Evolutionary conservation across 1,139 yeast genomes (phyloP).

Genomic region (Suhomyces bribrorum): DNA sequence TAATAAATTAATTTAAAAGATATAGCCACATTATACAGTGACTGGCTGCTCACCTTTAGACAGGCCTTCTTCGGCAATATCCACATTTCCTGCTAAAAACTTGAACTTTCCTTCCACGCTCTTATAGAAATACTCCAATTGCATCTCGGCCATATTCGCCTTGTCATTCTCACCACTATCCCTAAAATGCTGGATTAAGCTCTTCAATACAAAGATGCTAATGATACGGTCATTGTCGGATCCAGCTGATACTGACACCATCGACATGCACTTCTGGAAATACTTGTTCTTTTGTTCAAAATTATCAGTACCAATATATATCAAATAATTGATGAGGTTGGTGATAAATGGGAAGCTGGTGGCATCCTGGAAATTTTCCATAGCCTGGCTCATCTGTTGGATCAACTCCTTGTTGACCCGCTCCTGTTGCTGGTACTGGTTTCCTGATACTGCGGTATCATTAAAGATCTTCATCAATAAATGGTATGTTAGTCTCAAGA

Average conservation of each 20-base stretch:
- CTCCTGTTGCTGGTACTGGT: slow-evolving; percentile 4
- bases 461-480: slow-evolving; percentile 13
- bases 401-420: slow-evolving; percentile 7
- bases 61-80: too few species aligned
- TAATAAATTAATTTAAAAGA: too few species aligned
- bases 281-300: slow-evolving; percentile 18
- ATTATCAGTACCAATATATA: slow-evolving; percentile 19
- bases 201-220: slow-evolving; percentile 23
- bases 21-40: too few species aligned
- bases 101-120: slow-evolving; percentile 19
- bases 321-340: slow-evolving; percentile 19
- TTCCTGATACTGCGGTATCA: slow-evolving; percentile 8
- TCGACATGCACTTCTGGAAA: slow-evolving; percentile 19
- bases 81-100: slow-evolving; percentile 15
- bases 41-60: too few species aligned
- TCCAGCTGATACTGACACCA: slow-evolving; percentile 14
- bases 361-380: slow-evolving; percentile 10
- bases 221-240: slow-evolving; percentile 26
- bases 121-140: slow-evolving; percentile 20
- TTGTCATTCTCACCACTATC: slow-evolving; percentile 25
- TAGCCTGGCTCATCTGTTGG: slow-evolving; percentile 10
- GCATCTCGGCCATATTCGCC: slow-evolving; percentile 26
- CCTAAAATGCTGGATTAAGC: slow-evolving; percentile 19
- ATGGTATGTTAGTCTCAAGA: slow-evolving; percentile 16
- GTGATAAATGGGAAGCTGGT: slow-evolving; percentile 20